A percentile compares a stretch with the other conserved stretches of the same genome.
phyloP scores from a whole-genome alignment of 2,329 filamentous ascomycete genomes.

The Penicillium sp. region DNA sequence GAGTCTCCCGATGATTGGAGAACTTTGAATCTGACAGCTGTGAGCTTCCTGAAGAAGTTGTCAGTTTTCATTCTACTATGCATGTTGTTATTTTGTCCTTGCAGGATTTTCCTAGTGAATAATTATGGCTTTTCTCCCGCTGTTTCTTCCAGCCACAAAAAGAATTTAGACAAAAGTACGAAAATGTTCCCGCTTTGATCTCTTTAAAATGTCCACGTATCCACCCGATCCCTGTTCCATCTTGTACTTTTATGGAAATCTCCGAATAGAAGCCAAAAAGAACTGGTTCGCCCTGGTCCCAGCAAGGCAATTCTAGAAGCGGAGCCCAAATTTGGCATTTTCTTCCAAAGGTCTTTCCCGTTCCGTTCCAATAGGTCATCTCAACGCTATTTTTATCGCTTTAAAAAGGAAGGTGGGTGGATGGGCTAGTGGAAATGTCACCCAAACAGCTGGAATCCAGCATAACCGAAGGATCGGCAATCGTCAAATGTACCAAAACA shows the following conservation, averaged over 20 bases:
- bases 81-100: neutral
- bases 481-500: slow-evolving; percentile 24
- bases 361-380: slow-evolving; percentile 2
- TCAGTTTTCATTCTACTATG: neutral
- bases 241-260: neutral
- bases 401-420: slow-evolving; percentile 18
- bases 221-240: slow-evolving; percentile 7
- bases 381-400: slow-evolving; percentile 1
- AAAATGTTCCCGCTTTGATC: neutral
- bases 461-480: slow-evolving; percentile 28
- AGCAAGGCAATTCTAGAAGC: neutral
- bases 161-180: neutral
- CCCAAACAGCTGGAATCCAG: slow-evolving; percentile 17
- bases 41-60: neutral
- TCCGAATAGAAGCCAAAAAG: neutral
- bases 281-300: slow-evolving; percentile 7
- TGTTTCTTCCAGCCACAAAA: neutral
- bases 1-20: neutral
- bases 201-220: neutral
- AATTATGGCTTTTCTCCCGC: too few species aligned
- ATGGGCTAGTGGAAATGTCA: slow-evolving; percentile 10
- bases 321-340: neutral
- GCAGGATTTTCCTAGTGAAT: too few species aligned
- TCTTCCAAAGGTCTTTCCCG: neutral
- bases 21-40: slow-evolving; percentile 3